Evolutionary conservation across 176 grass and related monocot species (phyloP), one percentile per base, ranked within the genome.

Genomic region (Calamus simplicifolius): DNA sequence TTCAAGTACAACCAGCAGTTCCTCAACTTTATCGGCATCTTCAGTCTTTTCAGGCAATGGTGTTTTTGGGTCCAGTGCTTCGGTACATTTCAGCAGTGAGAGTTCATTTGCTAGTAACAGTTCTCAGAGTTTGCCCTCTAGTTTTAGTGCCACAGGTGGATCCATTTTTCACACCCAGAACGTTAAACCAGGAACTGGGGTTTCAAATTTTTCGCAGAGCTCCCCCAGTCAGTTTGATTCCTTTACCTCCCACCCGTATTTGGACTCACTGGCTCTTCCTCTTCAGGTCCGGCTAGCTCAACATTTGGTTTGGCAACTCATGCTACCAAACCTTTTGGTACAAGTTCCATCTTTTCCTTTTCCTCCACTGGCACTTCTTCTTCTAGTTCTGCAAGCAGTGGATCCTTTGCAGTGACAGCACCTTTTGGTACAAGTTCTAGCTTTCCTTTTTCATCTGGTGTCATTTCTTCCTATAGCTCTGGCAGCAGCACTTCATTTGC

Each of bases 401-500:
- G n/a, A 38, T 18, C 66, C 52, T 3, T 19, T 48, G 18, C 19
- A 48, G 4, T 52, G 35, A 56, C 26, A 16, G 15, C 19, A 12
- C n/a, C 10, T 65, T 65, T 51, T 28, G 49, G 48, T 65, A 15
- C 65, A 38, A 68, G 29, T 68, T 56, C 27, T 68, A 52, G 65
- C 1, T 68, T 63, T 19, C 19, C 57, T 29, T 61, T 61, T n/a
- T 16, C 38, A n/a, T 15, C 60, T 5, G 35, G 35, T 43, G 35
- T 10, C 35, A 0, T 48, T 23, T 63, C 31, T 25, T 48, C 31
- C 49, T 62, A n/a, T 5, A 62, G 17, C 31, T 10, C 31, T 49
- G 6, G 21, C 7, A 5, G 31, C 31, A 12, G 31, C 8, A 38
- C 31, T 43, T 43, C 35, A 43, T 43, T 43, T 43, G 35, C 35